Evolutionary conservation across 176 grass and related monocot species (phyloP), one percentile per base, ranked within the genome.

Genomic region (Oryza meyeriana): DNA sequence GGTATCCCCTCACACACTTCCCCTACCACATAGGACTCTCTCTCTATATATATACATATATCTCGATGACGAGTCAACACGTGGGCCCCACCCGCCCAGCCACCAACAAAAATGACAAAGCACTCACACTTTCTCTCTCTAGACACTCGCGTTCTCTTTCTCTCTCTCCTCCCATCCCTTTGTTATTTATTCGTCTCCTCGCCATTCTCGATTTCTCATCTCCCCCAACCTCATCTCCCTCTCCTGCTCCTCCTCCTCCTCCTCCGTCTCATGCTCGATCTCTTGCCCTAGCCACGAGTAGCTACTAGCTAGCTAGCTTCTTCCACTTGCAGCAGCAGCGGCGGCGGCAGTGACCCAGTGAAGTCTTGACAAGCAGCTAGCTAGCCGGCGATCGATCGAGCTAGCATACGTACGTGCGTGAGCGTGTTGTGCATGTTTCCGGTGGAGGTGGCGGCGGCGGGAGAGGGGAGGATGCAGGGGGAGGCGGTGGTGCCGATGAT

Each of bases 61-160:
- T 27, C 67, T 24, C 3, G n/a, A 65, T 52, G 75, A 86, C 74
- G 61, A 66, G 88, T 90, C 88, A 86, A 86, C 79, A 86, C 13
- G 88, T 71, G 71, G 87, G 74, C 18, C 45, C 50, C 50, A 55
- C 79, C 83, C 82, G 55, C 33, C 4, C n/a, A 80, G 31, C 61
- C 8, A 50, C 72, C 62, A 65, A 17, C 61, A 40, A 57, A 45
- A 57, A 45, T 12, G 71, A 75, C 31, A 48, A 39, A 61, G 36
- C 16, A 22, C 33, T 5, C 64, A 24, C 42, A 18, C 18, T 47
- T 38, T 44, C 38, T 79, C 30, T 14, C 58, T 57, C 28, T 69
- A 44, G 8, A 8, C 45, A 5, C 66, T 78, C 22, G 8, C 84
- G 18, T 26, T 63, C 78, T 64, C 66, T 74, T 75, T 75, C 87